These are phyloP conservation scores for Colletotrichum liriopes DNA, from an alignment of 2,329 filamentous ascomycete species.

Conservation along the genomic window DNA sequence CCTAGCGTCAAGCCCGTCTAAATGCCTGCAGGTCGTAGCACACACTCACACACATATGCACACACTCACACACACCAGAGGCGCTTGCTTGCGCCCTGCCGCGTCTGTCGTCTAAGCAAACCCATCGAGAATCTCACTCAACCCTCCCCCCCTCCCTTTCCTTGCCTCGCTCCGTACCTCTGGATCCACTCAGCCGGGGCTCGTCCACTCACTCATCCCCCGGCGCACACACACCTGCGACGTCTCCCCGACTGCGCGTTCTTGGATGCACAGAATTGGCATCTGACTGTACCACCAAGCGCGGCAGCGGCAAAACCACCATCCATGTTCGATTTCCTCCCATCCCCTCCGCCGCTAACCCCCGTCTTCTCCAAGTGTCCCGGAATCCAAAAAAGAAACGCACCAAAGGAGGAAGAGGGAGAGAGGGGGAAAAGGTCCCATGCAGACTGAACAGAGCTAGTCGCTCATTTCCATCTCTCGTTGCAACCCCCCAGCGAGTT, in stretches of 20 bases:
- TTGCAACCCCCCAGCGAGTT: not conserved
- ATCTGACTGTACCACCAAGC: conserved; percentile 25
- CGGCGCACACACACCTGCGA: not conserved
- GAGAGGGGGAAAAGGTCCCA: conserved; percentile 18
- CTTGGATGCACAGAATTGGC: conserved; percentile 10
- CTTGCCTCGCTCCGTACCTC: not conserved
- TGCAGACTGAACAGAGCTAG: conserved; percentile 1
- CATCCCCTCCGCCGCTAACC: not conserved
- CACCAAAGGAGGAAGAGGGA: not conserved
- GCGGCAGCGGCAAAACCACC: conserved; percentile 21
- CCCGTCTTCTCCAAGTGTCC: not conserved
- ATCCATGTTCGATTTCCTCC: not conserved
- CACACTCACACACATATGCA: conserved; percentile 7
- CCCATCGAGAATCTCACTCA: conserved; percentile 15
- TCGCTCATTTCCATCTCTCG: not conserved
- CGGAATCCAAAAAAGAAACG: conserved; percentile 23
- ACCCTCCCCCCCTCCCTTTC: not conserved
- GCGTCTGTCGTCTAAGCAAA: conserved; percentile 30
- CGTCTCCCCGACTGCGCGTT: conserved; percentile 2
- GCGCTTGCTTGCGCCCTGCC: conserved; percentile 30
- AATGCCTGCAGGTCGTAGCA: not conserved
- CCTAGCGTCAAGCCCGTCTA: conserved; percentile 28
- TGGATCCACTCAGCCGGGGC: not conserved
- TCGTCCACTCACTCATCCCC: not conserved
- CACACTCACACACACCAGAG: not conserved